Conservation (phyloP, 2,329 filamentous ascomycete species). For the Chaetothyriales sp. region DNA sequence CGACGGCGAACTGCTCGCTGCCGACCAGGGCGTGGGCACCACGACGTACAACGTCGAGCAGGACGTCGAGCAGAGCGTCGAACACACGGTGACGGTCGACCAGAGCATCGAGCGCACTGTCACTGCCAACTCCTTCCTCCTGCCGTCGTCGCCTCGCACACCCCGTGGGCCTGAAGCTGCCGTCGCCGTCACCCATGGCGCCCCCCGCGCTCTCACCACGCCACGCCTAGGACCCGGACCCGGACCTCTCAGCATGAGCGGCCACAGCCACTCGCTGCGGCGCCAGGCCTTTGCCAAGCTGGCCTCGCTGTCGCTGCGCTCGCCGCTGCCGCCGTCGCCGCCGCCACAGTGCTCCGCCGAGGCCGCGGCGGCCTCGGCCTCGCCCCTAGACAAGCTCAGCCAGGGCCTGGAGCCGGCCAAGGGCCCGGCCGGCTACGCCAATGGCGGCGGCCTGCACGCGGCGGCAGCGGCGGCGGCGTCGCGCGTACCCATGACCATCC, state of each 20-base stretch:
- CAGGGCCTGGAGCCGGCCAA: constrained; percentile 19
- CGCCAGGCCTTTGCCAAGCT: constrained; percentile 32
- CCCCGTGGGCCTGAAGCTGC: not conserved
- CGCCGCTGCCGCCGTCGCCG: constrained; percentile 6
- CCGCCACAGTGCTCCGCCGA: not conserved
- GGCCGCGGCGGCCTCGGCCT: constrained; percentile 4
- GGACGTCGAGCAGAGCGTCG: not conserved
- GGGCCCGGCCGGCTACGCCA: constrained; percentile 21
- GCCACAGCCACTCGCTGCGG: constrained; percentile 19
- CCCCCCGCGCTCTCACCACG: not conserved
- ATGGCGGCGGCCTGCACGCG: constrained; percentile 23
- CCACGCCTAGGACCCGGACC: not conserved
- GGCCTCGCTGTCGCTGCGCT: constrained; percentile 28
- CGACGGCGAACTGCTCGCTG: not conserved
- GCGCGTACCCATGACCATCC: constrained; percentile 45
- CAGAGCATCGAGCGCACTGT: not conserved
- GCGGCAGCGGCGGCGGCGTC: constrained; percentile 26
- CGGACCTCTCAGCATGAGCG: not conserved
- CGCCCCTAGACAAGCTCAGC: constrained; percentile 25
- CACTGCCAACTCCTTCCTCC: not conserved
- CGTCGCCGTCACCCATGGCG: not conserved
- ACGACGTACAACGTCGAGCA: too few species aligned
- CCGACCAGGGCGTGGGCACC: not conserved
- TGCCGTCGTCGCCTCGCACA: not conserved
- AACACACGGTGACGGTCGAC: not conserved